phyloP scores from a whole-genome alignment of 768 basidiomycete genomes.

The Boletus patriciae region DNA sequence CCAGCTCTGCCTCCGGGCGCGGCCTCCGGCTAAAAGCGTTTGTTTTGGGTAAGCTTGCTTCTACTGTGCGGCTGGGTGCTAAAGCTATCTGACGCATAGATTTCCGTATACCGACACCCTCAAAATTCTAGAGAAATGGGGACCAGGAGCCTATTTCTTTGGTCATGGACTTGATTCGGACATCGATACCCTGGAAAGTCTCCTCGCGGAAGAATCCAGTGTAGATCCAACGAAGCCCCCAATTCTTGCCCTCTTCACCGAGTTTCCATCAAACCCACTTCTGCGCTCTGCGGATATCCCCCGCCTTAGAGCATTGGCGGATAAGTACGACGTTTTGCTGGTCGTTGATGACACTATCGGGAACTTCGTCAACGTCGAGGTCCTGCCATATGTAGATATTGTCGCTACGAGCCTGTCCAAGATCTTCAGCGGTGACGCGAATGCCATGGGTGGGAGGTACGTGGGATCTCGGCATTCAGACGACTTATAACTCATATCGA shows the following conservation, averaged over 20 bases:
- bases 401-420: slow-evolving; percentile 92
- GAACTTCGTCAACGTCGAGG: slow-evolving; percentile 91
- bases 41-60: slow-evolving; percentile 79
- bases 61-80: background rate
- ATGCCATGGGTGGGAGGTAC: slow-evolving; percentile 98
- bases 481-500: background rate
- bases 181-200: slow-evolving; percentile 65
- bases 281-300: slow-evolving; percentile 80
- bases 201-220: slow-evolving; percentile 50
- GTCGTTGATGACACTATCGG: slow-evolving; percentile 95
- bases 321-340: slow-evolving; percentile 84
- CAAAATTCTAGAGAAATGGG: slow-evolving; percentile 95
- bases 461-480: slow-evolving; percentile 21
- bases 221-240: slow-evolving; percentile 50
- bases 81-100: slow-evolving; percentile 38
- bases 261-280: slow-evolving; percentile 95
- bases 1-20: slow-evolving; percentile 54
- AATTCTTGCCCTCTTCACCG: slow-evolving; percentile 80
- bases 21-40: slow-evolving; percentile 73
- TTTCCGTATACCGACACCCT: slow-evolving; percentile 96
- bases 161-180: slow-evolving; percentile 78
- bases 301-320: slow-evolving; percentile 73
- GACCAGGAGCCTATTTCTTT: slow-evolving; percentile 87
- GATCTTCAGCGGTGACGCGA: slow-evolving; percentile 90
- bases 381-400: slow-evolving; percentile 82